Evolutionary conservation across 1,284 basidiomycete species (phyloP).

Genomic region (Rugosomyces carneus): DNA sequence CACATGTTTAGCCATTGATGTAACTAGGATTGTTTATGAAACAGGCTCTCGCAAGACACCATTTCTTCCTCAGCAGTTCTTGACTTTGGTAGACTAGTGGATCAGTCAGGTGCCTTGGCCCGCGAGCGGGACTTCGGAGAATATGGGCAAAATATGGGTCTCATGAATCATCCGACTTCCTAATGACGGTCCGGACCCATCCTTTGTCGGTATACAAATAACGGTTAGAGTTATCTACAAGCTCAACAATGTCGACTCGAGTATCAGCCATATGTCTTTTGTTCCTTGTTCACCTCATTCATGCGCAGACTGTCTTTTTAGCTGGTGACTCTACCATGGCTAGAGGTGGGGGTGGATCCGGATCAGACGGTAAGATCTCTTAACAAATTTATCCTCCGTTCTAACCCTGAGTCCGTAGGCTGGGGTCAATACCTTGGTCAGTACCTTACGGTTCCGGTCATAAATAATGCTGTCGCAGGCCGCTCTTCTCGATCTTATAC

Average conservation of each 20-base stretch:
- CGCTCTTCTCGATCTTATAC: conserved; percentile 42
- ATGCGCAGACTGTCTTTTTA: conserved; percentile 34
- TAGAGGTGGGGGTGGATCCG: conserved; percentile 27
- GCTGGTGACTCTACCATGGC: conserved; percentile 44
- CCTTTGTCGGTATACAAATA: neutral
- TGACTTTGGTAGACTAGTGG: too few species aligned
- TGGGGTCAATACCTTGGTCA: conserved; percentile 41
- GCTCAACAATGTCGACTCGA: conserved; percentile 13
- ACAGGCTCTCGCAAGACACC: too few species aligned
- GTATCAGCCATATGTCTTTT: conserved; percentile 9
- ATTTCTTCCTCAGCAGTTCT: too few species aligned
- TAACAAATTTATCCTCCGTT: neutral
- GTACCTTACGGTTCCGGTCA: conserved; percentile 35
- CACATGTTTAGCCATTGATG: too few species aligned
- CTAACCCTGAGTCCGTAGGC: conserved; percentile 21
- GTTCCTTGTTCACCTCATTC: conserved; percentile 10
- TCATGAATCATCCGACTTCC: too few species aligned
- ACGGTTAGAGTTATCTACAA: neutral
- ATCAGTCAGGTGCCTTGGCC: too few species aligned
- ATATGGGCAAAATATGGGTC: too few species aligned
- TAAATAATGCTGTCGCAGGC: conserved; percentile 41
- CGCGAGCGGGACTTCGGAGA: too few species aligned
- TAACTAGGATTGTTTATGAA: too few species aligned
- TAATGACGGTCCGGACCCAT: too few species aligned
- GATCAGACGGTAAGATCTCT: conserved; percentile 24